These are phyloP conservation scores for Aspergillus homomorphus DNA, from an alignment of 495 filamentous ascomycete genomes.

Conservation along the genomic window DNA sequence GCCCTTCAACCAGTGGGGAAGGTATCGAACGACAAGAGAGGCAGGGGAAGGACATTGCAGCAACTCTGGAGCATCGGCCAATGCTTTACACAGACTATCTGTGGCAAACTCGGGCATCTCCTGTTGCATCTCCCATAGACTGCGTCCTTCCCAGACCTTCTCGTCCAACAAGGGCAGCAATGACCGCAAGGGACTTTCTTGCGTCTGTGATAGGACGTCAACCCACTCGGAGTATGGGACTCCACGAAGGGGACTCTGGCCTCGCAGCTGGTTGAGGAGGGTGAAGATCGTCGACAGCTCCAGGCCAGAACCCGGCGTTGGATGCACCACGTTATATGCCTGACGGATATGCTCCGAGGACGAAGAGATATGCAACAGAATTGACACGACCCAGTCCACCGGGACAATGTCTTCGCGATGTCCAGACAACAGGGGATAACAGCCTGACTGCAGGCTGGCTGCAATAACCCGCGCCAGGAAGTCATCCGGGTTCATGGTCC, in stretches of 20 bases:
- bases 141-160: conserved; percentile 1
- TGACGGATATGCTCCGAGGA: conserved; percentile 2
- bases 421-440: conserved; percentile 12
- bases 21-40: neutral
- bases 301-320: neutral
- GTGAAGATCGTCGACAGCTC: neutral
- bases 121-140: conserved; percentile 11
- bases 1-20: neutral
- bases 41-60: neutral
- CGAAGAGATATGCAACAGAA: conserved; percentile 11
- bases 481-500: conserved; percentile 19
- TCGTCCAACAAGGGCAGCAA: conserved; percentile 13
- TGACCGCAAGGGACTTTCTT: neutral
- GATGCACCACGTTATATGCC: conserved; percentile 17
- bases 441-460: conserved; percentile 10
- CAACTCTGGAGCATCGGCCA: conserved; percentile 1
- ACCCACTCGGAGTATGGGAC: conserved; percentile 8
- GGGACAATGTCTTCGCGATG: conserved; percentile 14
- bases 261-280: neutral
- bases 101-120: conserved; percentile 11
- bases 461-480: conserved; percentile 13
- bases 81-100: conserved; percentile 3
- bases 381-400: conserved; percentile 13
- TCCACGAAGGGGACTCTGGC: neutral
- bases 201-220: neutral